Evolutionary conservation across 2,329 filamentous ascomycete species (phyloP).

Genomic region (Aspergillus sp.): DNA sequence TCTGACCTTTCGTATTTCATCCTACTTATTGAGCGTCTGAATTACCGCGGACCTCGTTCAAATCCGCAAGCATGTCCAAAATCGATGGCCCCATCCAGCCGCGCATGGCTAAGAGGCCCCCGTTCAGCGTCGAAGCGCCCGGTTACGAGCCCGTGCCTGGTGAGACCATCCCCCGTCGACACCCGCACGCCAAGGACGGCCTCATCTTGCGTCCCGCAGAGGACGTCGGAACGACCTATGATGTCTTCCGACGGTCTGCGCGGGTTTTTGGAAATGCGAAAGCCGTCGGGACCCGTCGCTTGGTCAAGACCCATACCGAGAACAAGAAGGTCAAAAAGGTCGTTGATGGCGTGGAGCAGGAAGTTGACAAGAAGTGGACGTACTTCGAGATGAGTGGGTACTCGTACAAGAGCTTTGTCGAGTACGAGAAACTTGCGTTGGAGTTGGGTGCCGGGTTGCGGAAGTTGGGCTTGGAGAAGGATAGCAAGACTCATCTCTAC

Average conservation of each 20-base stretch:
- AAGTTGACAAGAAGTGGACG: constrained; percentile 86
- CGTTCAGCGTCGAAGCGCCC: constrained; percentile 65
- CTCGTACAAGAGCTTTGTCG: constrained; percentile 66
- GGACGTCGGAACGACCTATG: constrained; percentile 67
- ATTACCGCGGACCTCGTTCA: not conserved
- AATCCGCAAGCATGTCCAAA: constrained; percentile 22
- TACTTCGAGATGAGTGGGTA: constrained; percentile 78
- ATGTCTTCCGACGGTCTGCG: constrained; percentile 65
- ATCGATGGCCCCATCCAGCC: constrained; percentile 29
- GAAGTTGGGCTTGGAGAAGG: constrained; percentile 60
- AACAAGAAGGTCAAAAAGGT: constrained; percentile 85
- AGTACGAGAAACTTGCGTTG: constrained; percentile 64
- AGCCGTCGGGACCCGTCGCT: constrained; percentile 62
- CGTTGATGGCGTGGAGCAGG: constrained; percentile 66
- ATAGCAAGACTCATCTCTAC: constrained; percentile 70
- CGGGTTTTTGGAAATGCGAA: constrained; percentile 54
- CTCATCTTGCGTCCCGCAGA: constrained; percentile 59
- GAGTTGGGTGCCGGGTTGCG: constrained; percentile 65
- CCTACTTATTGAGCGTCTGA: not conserved
- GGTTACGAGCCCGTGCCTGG: constrained; percentile 62
- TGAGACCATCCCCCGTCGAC: constrained; percentile 75
- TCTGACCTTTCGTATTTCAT: not conserved
- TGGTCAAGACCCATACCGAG: constrained; percentile 72
- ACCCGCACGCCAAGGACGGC: constrained; percentile 61
- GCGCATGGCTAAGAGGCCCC: constrained; percentile 57